Conservation (phyloP, 257 asterid genomes). For the Salvia splendens region DNA sequence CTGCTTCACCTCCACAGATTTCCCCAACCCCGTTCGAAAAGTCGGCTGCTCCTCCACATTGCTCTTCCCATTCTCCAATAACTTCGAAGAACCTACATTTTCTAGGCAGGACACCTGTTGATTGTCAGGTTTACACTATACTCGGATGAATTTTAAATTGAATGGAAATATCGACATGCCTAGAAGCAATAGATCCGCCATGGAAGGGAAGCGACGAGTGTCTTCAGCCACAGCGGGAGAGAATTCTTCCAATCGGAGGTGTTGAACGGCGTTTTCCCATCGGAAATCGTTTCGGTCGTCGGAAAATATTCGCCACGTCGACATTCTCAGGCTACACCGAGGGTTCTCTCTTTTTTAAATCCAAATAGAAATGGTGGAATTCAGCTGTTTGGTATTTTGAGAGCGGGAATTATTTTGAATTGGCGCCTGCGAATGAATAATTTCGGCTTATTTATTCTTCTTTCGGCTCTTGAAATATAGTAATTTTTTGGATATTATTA, state of each 20-base stretch:
- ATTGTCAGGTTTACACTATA: background rate
- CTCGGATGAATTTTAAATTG: background rate
- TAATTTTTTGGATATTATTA: too few species aligned
- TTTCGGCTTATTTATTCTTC: background rate
- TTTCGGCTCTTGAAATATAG: too few species aligned
- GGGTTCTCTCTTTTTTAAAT: slow-evolving; percentile 39
- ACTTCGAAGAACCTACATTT: slow-evolving; percentile 55
- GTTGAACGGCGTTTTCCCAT: slow-evolving; percentile 54
- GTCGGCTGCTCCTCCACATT: slow-evolving; percentile 40
- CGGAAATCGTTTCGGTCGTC: slow-evolving; percentile 58
- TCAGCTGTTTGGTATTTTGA: background rate
- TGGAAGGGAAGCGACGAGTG: slow-evolving; percentile 69
- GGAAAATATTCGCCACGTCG: slow-evolving; percentile 78
- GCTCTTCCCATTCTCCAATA: slow-evolving; percentile 46
- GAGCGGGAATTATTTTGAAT: slow-evolving; percentile 42
- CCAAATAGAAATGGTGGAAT: slow-evolving; percentile 1
- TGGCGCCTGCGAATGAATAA: slow-evolving; percentile 28
- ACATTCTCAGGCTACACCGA: slow-evolving; percentile 52
- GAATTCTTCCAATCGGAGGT: slow-evolving; percentile 33
- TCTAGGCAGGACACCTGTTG: background rate
- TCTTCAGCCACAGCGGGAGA: slow-evolving; percentile 36
- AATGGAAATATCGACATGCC: slow-evolving; percentile 41
- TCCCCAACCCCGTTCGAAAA: slow-evolving; percentile 73
- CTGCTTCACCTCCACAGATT: slow-evolving; percentile 52
- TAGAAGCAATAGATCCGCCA: slow-evolving; percentile 80